A percentile compares a stretch with the other conserved stretches of the same genome.
Conservation (phyloP, 2,329 filamentous ascomycete species). For the Helotiales sp. region DNA sequence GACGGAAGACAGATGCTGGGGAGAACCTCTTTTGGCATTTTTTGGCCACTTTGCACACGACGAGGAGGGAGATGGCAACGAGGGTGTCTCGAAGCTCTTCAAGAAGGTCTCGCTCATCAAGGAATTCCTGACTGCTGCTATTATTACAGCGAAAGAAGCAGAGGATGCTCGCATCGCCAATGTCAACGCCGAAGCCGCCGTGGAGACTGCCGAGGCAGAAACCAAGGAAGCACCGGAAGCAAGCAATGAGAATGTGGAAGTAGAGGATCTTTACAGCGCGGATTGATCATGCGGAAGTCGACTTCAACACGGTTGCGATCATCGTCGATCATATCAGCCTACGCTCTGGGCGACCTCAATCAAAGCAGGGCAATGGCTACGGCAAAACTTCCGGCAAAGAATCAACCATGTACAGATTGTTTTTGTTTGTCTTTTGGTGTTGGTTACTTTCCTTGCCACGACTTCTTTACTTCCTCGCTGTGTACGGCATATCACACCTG, state of each 20-base stretch:
- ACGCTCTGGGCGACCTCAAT: too few relatives aligned
- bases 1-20: constrained; percentile 25
- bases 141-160: neutral
- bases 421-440: neutral
- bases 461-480: neutral
- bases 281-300: neutral
- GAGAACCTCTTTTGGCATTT: constrained; percentile 22
- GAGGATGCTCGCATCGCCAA: neutral
- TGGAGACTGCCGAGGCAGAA: too few relatives aligned
- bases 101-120: constrained; percentile 21
- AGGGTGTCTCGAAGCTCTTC: constrained; percentile 25
- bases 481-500: too few relatives aligned
- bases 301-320: neutral
- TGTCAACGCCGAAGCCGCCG: too few relatives aligned
- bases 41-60: constrained; percentile 17
- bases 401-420: neutral
- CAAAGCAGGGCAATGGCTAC: neutral
- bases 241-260: neutral
- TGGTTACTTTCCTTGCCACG: neutral
- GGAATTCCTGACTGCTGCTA: constrained; percentile 10
- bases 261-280: neutral
- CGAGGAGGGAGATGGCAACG: constrained; percentile 3
- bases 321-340: too few relatives aligned
- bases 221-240: neutral
- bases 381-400: neutral